Percentiles rank a stretch among this genome's conserved stretches.
Evolutionary conservation across 768 basidiomycete species (phyloP).

Genomic region (Candolleomyces efflorescens): DNA sequence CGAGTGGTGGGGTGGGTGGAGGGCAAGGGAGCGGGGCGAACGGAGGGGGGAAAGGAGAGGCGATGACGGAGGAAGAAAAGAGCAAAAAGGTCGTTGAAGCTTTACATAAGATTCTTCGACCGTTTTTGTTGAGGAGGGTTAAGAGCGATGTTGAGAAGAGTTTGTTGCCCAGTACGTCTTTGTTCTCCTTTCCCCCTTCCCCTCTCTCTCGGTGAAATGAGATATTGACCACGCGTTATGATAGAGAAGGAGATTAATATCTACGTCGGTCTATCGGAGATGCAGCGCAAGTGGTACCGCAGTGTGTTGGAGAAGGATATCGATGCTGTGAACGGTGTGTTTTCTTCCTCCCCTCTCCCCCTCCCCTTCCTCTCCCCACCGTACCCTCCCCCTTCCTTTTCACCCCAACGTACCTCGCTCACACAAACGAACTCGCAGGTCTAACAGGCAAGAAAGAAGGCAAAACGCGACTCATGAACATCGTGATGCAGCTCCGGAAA

Average conservation of each 20-base stretch:
- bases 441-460: conserved; percentile 97
- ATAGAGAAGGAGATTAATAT: conserved; percentile 98
- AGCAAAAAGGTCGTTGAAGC: conserved; percentile 95
- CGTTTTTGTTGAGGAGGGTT: conserved; percentile 90
- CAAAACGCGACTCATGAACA: conserved; percentile 95
- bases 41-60: too few species aligned
- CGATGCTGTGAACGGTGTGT: conserved; percentile 90
- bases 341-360: neutral
- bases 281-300: conserved; percentile 99
- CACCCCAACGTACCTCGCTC: neutral
- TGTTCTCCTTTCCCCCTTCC: neutral
- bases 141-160: conserved; percentile 98
- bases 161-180: conserved; percentile 70
- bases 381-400: neutral
- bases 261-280: conserved; percentile 93
- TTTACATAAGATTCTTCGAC: conserved; percentile 92
- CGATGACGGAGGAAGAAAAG: conserved; percentile 59
- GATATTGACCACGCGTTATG: neutral
- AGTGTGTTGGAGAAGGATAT: conserved; percentile 97
- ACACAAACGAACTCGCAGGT: too few species aligned
- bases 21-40: too few species aligned
- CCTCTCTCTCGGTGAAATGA: too few species aligned
- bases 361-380: neutral
- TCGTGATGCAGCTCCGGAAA: conserved; percentile 96
- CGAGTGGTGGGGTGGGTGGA: too few species aligned